Base-by-base conservation (phyloP, 2,329 filamentous ascomycete genomes). In the Stemphylium beticola region DNA sequence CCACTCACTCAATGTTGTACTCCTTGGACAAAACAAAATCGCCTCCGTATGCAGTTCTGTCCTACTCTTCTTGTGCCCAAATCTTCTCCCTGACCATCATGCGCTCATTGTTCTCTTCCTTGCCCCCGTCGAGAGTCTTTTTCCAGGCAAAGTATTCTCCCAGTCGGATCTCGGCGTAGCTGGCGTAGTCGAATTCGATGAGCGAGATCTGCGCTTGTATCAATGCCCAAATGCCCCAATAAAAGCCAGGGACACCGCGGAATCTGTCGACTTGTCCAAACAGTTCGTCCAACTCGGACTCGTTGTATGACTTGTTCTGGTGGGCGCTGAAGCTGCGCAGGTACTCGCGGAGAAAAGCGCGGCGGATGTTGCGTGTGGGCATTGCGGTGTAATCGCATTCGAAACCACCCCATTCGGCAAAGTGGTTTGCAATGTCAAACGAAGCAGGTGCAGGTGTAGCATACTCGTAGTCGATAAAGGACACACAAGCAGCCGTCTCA, bases 381-480 rank as follows among this genome's bases (percentile, higher is more conserved):
- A 98, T 83, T 64, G 89, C 88, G 67, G 79, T 85, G 78, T 90
- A 93, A 76, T 98, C 92, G 81, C 95, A 99, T 67, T 96, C 92
- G 71, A 97, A 97, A 53, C 95, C 95, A 56, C 89, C 93, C 93
- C 95, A 99, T 78, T 99, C 95, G 42, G 95, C 92, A 73, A 99
- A 96, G 81, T 99, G 95, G 78, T 99, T 99, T 45, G 93, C 89
- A 65, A 99, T 87, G 74, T 99, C 95, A 77, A 99, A 99, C 2
- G 93, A 93, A 4, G 93, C 92, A 1, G 93, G 93, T 0, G 93
- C 93, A 2, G 95, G 93, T 4, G 92, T 95, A 12, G 93, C 92
- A 76, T 99, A 99, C 76, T 99, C 95, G 80, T 98, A 99, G 78
- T 99, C 95, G 74, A 99, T 99, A 77, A 99, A 98, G 71, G 69